Percentiles rank a stretch among this genome's conserved stretches.
phyloP scores from a whole-genome alignment of 208 protist species.

The Trypanosoma congolense region DNA sequence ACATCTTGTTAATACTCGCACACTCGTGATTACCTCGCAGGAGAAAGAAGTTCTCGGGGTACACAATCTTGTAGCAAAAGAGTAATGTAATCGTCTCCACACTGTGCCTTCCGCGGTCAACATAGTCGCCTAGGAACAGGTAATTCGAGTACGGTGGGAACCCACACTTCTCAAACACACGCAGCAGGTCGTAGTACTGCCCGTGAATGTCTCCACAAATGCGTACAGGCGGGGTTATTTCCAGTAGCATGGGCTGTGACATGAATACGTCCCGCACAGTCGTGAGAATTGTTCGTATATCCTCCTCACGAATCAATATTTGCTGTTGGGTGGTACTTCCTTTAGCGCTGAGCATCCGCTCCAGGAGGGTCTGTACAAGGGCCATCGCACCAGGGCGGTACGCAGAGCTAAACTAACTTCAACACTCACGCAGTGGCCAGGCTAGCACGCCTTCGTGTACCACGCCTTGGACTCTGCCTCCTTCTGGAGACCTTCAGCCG shows the following conservation, averaged over 20 bases:
- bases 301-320: slow-evolving; percentile 80
- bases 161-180: slow-evolving; percentile 98
- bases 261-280: slow-evolving; percentile 85
- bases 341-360: slow-evolving; percentile 46
- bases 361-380: slow-evolving; percentile 30
- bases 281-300: slow-evolving; percentile 65
- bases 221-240: slow-evolving; percentile 82
- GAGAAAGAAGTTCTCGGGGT: slow-evolving; percentile 97
- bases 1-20: slow-evolving; percentile 97
- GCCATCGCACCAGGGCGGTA: slow-evolving; percentile 22
- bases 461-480: too few species aligned
- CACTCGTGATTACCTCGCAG: slow-evolving; percentile 98
- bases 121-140: slow-evolving; percentile 98
- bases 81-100: slow-evolving; percentile 90
- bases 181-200: slow-evolving; percentile 98
- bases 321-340: slow-evolving; percentile 54
- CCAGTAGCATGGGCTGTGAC: slow-evolving; percentile 85
- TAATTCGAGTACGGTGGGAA: slow-evolving; percentile 99
- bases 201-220: slow-evolving; percentile 97
- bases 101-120: slow-evolving; percentile 95
- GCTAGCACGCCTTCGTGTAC: too few species aligned
- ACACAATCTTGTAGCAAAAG: slow-evolving; percentile 94
- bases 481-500: too few species aligned
- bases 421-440: too few species aligned
- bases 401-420: neutral